phyloP scores from a whole-genome alignment of 2,329 filamentous ascomycete species.

The Fonsecaea monophora region DNA sequence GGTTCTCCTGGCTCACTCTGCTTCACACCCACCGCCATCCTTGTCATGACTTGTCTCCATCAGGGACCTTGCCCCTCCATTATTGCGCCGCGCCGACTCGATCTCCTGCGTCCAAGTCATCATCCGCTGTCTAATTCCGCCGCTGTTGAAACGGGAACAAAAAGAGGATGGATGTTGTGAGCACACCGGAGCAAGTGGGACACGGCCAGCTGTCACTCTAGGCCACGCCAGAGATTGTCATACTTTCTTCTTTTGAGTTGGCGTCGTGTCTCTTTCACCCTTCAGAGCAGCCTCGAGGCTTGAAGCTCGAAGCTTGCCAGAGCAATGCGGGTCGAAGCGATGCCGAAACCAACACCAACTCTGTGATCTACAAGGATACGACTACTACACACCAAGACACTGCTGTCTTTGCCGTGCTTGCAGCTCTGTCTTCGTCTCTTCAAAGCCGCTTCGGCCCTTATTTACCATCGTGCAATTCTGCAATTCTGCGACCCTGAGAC shows the following conservation, averaged over 20 bases:
- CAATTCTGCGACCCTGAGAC: background rate
- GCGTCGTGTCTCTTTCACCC: background rate
- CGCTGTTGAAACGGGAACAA: constrained; percentile 20
- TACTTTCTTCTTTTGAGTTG: background rate
- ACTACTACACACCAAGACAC: background rate
- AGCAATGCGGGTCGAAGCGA: constrained; percentile 34
- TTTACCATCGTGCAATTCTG: constrained; percentile 10
- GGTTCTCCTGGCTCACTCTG: constrained; percentile 19
- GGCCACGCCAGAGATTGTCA: background rate
- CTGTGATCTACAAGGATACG: constrained; percentile 25
- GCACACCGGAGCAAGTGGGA: constrained; percentile 5
- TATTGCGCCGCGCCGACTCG: background rate
- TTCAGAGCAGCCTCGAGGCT: background rate
- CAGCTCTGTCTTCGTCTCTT: constrained; percentile 3
- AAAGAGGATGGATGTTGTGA: background rate
- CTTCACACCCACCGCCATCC: constrained; percentile 18
- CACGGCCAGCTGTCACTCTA: constrained; percentile 27
- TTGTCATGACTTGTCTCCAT: background rate
- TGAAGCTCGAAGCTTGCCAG: constrained; percentile 12
- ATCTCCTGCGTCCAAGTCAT: background rate
- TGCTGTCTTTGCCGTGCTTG: background rate
- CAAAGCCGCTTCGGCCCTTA: constrained; percentile 4
- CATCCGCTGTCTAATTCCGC: constrained; percentile 13
- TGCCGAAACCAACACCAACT: constrained; percentile 24
- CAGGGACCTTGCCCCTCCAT: constrained; percentile 19